phyloP scores from a whole-genome alignment of 768 basidiomycete species.

The Tylopilus sp. region DNA sequence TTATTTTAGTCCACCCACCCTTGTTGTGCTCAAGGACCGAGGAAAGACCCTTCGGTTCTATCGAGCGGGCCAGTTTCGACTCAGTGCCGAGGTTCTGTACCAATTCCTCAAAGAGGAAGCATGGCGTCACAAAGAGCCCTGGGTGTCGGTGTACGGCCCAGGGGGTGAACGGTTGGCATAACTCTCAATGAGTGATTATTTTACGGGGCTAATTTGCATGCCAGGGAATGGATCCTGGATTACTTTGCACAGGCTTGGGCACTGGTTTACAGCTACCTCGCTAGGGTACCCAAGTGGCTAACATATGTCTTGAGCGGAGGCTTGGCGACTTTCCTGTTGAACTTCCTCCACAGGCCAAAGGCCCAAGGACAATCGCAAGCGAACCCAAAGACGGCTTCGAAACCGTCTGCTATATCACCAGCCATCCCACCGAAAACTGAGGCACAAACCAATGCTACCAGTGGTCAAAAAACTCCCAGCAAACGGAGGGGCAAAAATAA shows the following conservation, averaged over 20 bases:
- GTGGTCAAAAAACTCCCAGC: constrained; percentile 18
- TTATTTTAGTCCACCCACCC: constrained; percentile 63
- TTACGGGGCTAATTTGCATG: constrained; percentile 6
- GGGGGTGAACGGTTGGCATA: constrained; percentile 65
- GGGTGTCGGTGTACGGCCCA: constrained; percentile 67
- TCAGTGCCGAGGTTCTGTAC: constrained; percentile 57
- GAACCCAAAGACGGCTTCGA: constrained; percentile 1
- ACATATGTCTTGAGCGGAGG: constrained; percentile 64
- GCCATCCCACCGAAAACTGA: constrained; percentile 3
- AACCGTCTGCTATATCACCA: constrained; percentile 1
- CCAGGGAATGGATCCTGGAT: constrained; percentile 67
- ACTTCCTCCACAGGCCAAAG: constrained; percentile 51
- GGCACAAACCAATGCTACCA: constrained; percentile 14
- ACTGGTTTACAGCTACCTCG: constrained; percentile 48
- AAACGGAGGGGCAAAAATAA: constrained; percentile 30
- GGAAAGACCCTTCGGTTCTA: constrained; percentile 84
- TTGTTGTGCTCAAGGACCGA: constrained; percentile 68
- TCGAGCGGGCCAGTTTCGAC: constrained; percentile 55
- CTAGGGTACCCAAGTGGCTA: constrained; percentile 67
- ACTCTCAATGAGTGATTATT: neutral
- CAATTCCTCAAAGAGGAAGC: constrained; percentile 62
- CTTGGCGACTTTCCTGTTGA: constrained; percentile 63
- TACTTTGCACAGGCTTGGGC: constrained; percentile 49
- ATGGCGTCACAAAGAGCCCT: constrained; percentile 63
- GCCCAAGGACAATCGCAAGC: constrained; percentile 3